Base-by-base conservation (phyloP, 2,329 filamentous ascomycete species). In the Trichoderma pleuroti region DNA sequence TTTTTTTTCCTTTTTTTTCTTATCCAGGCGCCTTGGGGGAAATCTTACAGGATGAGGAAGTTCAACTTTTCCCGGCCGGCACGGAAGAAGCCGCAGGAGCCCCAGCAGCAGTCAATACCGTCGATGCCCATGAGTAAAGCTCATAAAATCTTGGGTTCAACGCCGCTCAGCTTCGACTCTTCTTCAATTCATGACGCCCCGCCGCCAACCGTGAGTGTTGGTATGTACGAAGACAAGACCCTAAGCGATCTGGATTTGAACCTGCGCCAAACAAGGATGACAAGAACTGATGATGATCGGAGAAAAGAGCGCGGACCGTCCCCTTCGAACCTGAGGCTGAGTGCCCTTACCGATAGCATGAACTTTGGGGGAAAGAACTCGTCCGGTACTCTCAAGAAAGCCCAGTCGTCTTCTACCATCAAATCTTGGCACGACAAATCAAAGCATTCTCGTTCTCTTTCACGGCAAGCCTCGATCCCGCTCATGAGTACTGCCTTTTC, bases 391-490 rank as follows among this genome's bases (percentile, higher is more conserved):
- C 72, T 86, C 42, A 81, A 83, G 52, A 84, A 86, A 62, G 84
- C 83, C 36, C 81, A 82, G 59, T 89, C 87, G 2, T 84, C 81
- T 46, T 87, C 86, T 5, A 88, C 86, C n/a, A 83, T 88, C 71
- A 81, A 81, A 36, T 87, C 86, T 1, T 87, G 84, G 77, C 89
- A 89, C 76, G 86, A 89, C 78, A 85, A 86, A 75, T 77, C 84
- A 6, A 87, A 86, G 74, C 81, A 86, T 61, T 86, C 86, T 12
- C 81, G 88, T 6, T 82, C 85, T n/a, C 84, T 88, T 72, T 87
- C 86, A 1, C 87, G 88, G 74, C 87, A 89, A 76, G 88, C 87
- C 0, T 88, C 86, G 0, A 85, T 82, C 56, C 87, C 86, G 1
- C 85, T 86, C 71, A 88, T 89, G 83, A 86, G 86, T 26, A 88